Evolutionary conservation across 2,329 filamentous ascomycete genomes (phyloP), one percentile per base, ranked within the genome.

Genomic region (Teratosphaeria viscida): DNA sequence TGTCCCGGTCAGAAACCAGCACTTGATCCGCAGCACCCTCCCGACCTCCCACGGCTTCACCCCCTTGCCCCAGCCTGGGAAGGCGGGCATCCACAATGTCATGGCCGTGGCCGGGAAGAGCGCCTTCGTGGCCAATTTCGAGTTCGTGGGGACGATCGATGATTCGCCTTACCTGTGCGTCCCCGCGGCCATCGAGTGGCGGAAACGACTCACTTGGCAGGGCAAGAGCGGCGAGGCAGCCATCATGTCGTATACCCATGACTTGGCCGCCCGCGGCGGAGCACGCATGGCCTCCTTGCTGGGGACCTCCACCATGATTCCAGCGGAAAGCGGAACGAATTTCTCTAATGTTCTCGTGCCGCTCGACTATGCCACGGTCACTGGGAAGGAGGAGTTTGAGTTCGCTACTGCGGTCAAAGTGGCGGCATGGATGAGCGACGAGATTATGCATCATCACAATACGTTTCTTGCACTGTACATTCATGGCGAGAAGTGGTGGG

Each of bases 11-110:
- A 81, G 87, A 26, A 91, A 95, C 72, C 92, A 96, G 72, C 76
- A 78, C 55, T 73, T 95, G 52, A 84, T 96, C 52, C 82, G 85
- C 14, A 85, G 85, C 2, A 86, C 89, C 0, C 72, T 95, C 34
- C 89, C 90, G 0, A 96, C 90, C 0, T 90, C 86, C 47, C 89
- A 92, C 71, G 88, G 90, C 0, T 96, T 89, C 72, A 69, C 82
- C 0, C 79, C 89, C 0, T 56, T 59, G 27, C 65, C 66, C 5
- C 57, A 56, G n/a, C 64, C 59, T 4, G 63, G 58, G 3, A 52
- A 52, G 32, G 57, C 19, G 14, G 57, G 39, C 5, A 63, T 71
- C 54, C 65, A 70, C 32, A 76, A 73, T 58, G 73, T 77, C 32
- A 60, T 80, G 27, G 74, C 77, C 2, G 69, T 73, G n/a, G 71